Conservation (phyloP, 1,139 yeast species). For the Yamadazyma songkhlaensis region DNA sequence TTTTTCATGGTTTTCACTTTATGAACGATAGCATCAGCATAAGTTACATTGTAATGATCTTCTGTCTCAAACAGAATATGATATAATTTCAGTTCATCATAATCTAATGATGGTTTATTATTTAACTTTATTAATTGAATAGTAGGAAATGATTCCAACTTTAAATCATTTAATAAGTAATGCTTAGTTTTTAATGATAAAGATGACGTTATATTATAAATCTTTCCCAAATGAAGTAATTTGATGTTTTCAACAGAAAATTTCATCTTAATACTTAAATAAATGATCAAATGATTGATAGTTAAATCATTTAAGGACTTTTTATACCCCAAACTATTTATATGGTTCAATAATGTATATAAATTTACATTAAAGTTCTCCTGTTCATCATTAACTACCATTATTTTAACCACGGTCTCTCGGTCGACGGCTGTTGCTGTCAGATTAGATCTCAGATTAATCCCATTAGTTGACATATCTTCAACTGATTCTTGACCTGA, state of each 20-base stretch:
- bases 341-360: background rate
- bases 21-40: conserved; percentile 13
- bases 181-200: conserved; percentile 9
- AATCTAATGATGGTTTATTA: background rate
- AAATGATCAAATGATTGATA: conserved; percentile 20
- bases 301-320: conserved; percentile 9
- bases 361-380: background rate
- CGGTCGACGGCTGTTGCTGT: background rate
- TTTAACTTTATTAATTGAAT: conserved; percentile 9
- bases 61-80: conserved; percentile 7
- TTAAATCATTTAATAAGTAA: conserved; percentile 9
- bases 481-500: no score
- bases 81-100: background rate
- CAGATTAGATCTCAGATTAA: background rate
- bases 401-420: background rate
- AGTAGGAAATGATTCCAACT: conserved; percentile 13
- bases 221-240: conserved; percentile 20
- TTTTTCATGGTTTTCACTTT: conserved; percentile 4
- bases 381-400: background rate
- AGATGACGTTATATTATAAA: conserved; percentile 12
- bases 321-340: background rate
- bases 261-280: conserved; percentile 11
- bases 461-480: background rate
- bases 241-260: conserved; percentile 14
- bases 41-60: conserved; percentile 11